phyloP scores from a whole-genome alignment of 345 rosid genomes.

The Syzygium oleosum region DNA sequence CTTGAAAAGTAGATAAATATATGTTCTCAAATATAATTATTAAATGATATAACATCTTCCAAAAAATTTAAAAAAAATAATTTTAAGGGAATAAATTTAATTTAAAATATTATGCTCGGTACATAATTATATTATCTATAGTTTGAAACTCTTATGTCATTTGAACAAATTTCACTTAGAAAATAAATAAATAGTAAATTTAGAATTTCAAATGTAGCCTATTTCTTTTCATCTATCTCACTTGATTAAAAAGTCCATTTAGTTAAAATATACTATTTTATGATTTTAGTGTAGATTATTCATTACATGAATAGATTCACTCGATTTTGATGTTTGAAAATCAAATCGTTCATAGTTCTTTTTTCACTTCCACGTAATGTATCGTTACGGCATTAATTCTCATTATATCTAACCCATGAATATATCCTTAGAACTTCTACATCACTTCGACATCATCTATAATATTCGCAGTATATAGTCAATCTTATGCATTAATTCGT shows the following conservation, averaged over 20 bases:
- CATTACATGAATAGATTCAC: neutral
- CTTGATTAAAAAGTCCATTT: accelerated
- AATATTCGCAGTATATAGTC: no score
- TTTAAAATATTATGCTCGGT: neutral
- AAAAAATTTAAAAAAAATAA: no score
- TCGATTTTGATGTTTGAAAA: neutral
- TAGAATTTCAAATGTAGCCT: neutral
- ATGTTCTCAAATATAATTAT: neutral
- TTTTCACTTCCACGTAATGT: neutral
- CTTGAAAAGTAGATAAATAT: neutral
- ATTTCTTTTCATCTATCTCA: neutral
- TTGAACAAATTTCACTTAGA: neutral
- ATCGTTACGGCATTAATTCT: neutral
- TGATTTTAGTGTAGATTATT: neutral
- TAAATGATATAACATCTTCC: neutral
- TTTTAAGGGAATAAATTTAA: neutral
- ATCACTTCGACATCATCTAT: neutral
- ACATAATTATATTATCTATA: neutral
- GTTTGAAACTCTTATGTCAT: neutral
- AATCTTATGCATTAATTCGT: neutral
- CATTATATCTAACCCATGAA: neutral
- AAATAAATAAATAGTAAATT: neutral
- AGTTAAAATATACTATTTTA: neutral
- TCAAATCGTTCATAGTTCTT: neutral
- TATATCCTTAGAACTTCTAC: neutral